Conservation (phyloP, 2,329 filamentous ascomycete genomes). For the Microdochium trichocladiopsis region DNA sequence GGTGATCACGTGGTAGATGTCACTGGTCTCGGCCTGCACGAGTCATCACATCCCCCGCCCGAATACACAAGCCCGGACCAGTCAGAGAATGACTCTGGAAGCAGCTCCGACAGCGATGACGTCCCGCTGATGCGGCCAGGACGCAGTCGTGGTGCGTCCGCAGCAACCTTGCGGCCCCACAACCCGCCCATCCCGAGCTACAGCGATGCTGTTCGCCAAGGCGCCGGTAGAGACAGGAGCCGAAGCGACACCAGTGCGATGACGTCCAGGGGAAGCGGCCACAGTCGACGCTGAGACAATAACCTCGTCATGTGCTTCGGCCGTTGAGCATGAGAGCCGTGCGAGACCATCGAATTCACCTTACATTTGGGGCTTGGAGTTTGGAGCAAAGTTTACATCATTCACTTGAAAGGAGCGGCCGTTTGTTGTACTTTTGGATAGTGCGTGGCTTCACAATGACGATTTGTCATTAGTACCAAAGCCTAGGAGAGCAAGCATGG, state of each 20-base stretch:
- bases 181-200: constrained; percentile 75
- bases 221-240: constrained; percentile 38
- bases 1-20: constrained; percentile 28
- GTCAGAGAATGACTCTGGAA: constrained; percentile 49
- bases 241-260: constrained; percentile 23
- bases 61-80: constrained; percentile 63
- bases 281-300: not conserved
- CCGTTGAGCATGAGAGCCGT: not conserved
- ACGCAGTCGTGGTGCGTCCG: constrained; percentile 42
- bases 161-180: constrained; percentile 29
- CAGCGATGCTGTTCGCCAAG: constrained; percentile 62
- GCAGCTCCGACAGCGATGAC: constrained; percentile 50
- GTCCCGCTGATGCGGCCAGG: constrained; percentile 43
- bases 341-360: not conserved
- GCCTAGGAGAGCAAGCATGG: not conserved
- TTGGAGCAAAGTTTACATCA: not conserved
- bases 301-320: too few relatives aligned
- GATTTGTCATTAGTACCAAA: not conserved
- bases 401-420: not conserved
- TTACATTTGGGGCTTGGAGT: not conserved
- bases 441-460: not conserved
- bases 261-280: not conserved
- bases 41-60: constrained; percentile 57
- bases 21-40: constrained; percentile 41
- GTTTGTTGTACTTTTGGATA: not conserved